Evolutionary conservation across 352 stramenopile species (phyloP).

Genomic region (Phytophthora fragariaefolia): DNA sequence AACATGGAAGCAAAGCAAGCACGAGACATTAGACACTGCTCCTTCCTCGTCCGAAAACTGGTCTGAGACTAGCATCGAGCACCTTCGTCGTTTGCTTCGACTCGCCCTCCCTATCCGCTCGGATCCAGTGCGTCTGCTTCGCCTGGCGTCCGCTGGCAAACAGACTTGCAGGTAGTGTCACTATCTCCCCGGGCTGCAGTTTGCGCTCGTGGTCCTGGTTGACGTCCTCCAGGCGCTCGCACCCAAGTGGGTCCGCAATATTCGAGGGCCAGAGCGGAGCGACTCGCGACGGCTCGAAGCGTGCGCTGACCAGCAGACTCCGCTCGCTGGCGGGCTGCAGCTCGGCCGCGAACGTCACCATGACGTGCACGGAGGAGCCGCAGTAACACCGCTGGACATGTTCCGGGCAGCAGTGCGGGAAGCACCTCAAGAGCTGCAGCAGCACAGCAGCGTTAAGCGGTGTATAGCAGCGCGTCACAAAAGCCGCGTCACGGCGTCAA

Average conservation of each 20-base stretch:
- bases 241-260: background rate
- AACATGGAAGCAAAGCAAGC: no score
- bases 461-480: background rate
- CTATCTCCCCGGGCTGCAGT: constrained; percentile 21
- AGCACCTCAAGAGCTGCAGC: constrained; percentile 38
- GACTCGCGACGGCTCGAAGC: constrained; percentile 39
- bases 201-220: constrained; percentile 18
- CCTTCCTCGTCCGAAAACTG: no score
- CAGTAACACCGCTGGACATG: constrained; percentile 49
- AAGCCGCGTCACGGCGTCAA: no score
- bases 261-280: constrained; percentile 20
- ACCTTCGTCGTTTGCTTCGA: constrained; percentile 47
- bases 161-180: constrained; percentile 29
- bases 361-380: constrained; percentile 41
- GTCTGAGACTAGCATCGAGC: no score
- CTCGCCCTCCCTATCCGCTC: constrained; percentile 46
- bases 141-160: background rate
- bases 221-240: background rate
- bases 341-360: constrained; percentile 26
- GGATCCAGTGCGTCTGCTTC: constrained; percentile 43
- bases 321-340: background rate
- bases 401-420: constrained; percentile 53
- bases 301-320: constrained; percentile 41
- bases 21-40: constrained; percentile 1
- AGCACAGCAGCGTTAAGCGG: background rate